Percentiles rank a stretch among this genome's conserved stretches.
Evolutionary conservation across 441 rosid species (phyloP).

Genomic region (Pelargonium fulgidum): DNA sequence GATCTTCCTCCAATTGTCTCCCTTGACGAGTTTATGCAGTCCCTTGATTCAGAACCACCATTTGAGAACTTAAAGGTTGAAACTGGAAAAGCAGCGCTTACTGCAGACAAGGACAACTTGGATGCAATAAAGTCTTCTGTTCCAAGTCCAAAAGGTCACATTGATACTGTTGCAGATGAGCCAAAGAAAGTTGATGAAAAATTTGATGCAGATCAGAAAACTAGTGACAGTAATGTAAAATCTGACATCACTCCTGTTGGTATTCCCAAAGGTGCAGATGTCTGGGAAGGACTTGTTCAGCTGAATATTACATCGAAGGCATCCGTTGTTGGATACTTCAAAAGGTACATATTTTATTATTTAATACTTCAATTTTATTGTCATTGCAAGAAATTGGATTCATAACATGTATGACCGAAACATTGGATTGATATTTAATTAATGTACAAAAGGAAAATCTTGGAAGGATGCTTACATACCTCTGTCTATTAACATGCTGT

Average conservation of each 20-base stretch:
- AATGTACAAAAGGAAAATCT: no score
- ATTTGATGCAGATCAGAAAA: conserved; percentile 24
- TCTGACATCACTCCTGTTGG: conserved; percentile 19
- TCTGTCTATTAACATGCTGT: no score
- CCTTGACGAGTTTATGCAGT: conserved; percentile 77
- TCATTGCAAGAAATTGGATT: background rate
- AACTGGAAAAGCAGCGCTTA: conserved; percentile 29
- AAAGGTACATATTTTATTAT: conserved; percentile 45
- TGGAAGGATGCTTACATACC: no score
- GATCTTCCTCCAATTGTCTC: conserved; percentile 90
- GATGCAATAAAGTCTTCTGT: conserved; percentile 36
- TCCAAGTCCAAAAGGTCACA: conserved; percentile 27
- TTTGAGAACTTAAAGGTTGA: conserved; percentile 55
- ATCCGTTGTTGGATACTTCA: conserved; percentile 56
- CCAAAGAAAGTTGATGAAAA: conserved; percentile 25
- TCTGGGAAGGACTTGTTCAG: conserved; percentile 81
- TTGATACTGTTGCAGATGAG: conserved; percentile 28
- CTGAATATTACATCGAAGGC: conserved; percentile 45
- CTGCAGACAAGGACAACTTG: conserved; percentile 39
- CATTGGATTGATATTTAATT: no score
- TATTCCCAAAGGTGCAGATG: conserved; percentile 38
- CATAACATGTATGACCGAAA: no score
- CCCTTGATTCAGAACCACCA: conserved; percentile 66
- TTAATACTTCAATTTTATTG: background rate
- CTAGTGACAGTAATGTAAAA: conserved; percentile 23